Evolutionary conservation across 768 basidiomycete species (phyloP), one percentile per base, ranked within the genome.

Genomic region (Solioccasus polychromus): DNA sequence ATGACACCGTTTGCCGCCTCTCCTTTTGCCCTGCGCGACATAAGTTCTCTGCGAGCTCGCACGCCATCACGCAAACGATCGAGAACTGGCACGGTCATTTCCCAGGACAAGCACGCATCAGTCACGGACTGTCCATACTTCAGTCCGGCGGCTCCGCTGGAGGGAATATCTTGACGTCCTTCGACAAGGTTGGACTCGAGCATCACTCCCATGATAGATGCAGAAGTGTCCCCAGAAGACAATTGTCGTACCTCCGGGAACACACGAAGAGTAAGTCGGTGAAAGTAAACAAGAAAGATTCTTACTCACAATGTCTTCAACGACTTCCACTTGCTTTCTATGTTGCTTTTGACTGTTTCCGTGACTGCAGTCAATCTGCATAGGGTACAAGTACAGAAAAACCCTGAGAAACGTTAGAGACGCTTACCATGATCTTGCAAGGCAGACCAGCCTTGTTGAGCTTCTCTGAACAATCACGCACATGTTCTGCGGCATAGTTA

Each of bases 301-400:
- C 45, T 42, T 14, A 42, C 83, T 66, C 57, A 92, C 93, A 52
- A 99, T 85, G 61, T 95, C 85, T 25, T 90, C 86, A 8, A 88
- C 91, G 28, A 98, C 95, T 47, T 88, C 83, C 3, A 83, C 71
- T 69, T 99, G 95, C 56, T 83, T 89, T 48, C 79, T 72, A 66
- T 95, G 88, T 61, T 96, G 89, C 69, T 99, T 97, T 48, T 76
- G 80, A 58, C 88, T 91, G 70, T 98, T 97, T 48, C 95, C 93
- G 62, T 97, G 94, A 57, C 92, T 94, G 76, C 95, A 95, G 67
- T 95, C 92, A 52, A 96, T 83, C 93, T 95, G 60, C 24, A 53
- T 38, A 20, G 26, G 9, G 18, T 29, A 35, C 43, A 11, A 42
- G 32, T 18, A 24, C 14, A 20, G 8, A 23, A 34, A 12, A 19